Percentiles rank a stretch among this genome's conserved stretches.
Conservation (phyloP, 2,329 filamentous ascomycete genomes). For the Zasmidium citrigriseum region DNA sequence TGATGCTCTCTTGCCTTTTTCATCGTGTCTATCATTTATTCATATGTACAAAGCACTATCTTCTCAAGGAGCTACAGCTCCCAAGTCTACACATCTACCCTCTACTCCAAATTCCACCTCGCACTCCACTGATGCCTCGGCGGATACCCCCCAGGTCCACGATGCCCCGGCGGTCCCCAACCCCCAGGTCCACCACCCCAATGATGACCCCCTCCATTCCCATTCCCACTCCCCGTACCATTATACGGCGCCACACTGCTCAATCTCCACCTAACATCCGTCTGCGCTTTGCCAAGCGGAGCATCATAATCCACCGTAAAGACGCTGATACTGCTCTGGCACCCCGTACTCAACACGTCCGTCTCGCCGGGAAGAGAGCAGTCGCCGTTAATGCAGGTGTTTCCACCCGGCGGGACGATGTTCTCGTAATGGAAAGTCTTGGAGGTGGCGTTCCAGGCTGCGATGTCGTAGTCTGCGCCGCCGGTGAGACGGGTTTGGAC, state of each 20-base stretch:
- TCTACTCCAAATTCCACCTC: conserved; percentile 14
- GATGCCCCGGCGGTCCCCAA: not conserved
- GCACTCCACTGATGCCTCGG: conserved; percentile 17
- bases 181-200: not conserved
- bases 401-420: conserved; percentile 38
- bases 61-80: not conserved
- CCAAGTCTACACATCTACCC: not conserved
- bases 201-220: not conserved
- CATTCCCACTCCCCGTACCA: conserved; percentile 5
- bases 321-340: conserved; percentile 43
- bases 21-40: no score
- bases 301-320: conserved; percentile 57
- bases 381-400: conserved; percentile 53
- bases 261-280: conserved; percentile 12
- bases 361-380: conserved; percentile 55
- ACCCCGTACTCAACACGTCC: conserved; percentile 46
- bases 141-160: conserved; percentile 2
- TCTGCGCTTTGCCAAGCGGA: conserved; percentile 36
- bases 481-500: conserved; percentile 53
- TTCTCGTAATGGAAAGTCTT: conserved; percentile 48
- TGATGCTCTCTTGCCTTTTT: no score
- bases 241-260: conserved; percentile 13
- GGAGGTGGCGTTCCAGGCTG: conserved; percentile 46
- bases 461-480: conserved; percentile 50
- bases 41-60: no score